Conservation (phyloP, 1,139 yeast species). For the Candida gigantensis region DNA sequence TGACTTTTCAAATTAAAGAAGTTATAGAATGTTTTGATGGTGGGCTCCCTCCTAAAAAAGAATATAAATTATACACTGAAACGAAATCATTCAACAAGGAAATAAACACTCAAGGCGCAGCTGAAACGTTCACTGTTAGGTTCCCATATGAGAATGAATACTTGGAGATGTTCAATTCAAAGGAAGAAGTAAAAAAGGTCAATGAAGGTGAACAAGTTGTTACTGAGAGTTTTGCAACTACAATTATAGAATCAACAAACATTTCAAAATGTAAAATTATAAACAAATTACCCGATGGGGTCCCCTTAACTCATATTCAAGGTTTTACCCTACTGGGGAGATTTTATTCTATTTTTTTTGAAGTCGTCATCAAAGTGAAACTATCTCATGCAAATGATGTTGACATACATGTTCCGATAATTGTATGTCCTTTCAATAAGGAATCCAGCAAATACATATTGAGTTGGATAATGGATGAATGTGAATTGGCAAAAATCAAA, state of each 20-base stretch:
- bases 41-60: slow-evolving; percentile 43
- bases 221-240: slow-evolving; percentile 9
- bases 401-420: slow-evolving; percentile 51
- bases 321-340: slow-evolving; percentile 53
- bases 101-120: slow-evolving; percentile 35
- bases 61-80: slow-evolving; percentile 32
- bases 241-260: slow-evolving; percentile 15
- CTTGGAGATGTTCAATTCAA: slow-evolving; percentile 26
- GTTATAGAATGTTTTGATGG: slow-evolving; percentile 50
- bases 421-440: slow-evolving; percentile 55
- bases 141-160: slow-evolving; percentile 44
- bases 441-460: slow-evolving; percentile 43
- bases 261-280: slow-evolving; percentile 16
- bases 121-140: slow-evolving; percentile 27
- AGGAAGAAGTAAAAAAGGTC: too few relatives aligned
- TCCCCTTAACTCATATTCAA: slow-evolving; percentile 47
- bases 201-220: slow-evolving; percentile 9
- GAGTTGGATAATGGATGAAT: slow-evolving; percentile 56
- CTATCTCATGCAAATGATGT: slow-evolving; percentile 51
- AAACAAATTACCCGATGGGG: slow-evolving; percentile 37
- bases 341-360: slow-evolving; percentile 55
- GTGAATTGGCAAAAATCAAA: slow-evolving; percentile 39
- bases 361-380: slow-evolving; percentile 49
- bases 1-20: slow-evolving; percentile 54
- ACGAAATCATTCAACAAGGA: slow-evolving; percentile 26